phyloP scores from a whole-genome alignment of 306 rosid species.

The Castanea sativa region DNA sequence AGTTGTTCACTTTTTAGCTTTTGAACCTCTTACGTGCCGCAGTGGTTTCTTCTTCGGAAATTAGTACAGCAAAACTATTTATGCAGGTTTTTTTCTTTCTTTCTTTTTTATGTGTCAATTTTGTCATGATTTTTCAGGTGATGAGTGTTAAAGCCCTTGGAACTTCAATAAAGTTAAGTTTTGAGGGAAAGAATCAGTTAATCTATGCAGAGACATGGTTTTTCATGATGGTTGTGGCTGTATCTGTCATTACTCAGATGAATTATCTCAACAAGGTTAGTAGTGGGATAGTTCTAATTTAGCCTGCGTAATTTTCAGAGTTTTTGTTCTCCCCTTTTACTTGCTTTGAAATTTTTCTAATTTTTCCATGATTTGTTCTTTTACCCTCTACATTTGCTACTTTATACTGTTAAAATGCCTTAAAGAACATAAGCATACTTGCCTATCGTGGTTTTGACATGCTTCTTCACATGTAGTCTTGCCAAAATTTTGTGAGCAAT shows the following conservation, averaged over 20 bases:
- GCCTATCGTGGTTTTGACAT: not conserved
- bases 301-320: not conserved
- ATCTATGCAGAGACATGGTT: constrained; percentile 73
- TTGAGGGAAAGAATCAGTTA: constrained; percentile 85
- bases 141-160: constrained; percentile 98
- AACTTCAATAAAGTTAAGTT: constrained; percentile 78
- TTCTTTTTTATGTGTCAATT: not conserved
- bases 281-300: not conserved
- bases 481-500: not conserved
- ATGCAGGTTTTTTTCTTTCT: not conserved
- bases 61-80: not conserved
- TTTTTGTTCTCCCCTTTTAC: not conserved
- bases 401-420: not conserved
- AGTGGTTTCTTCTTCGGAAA: not conserved
- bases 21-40: not conserved
- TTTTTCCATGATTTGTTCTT: not conserved
- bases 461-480: not conserved
- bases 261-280: constrained; percentile 87
- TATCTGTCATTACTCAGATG: constrained; percentile 77
- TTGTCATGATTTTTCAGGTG: constrained; percentile 51
- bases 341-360: not conserved
- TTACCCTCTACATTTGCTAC: not conserved
- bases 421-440: not conserved
- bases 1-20: constrained; percentile 13
- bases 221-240: constrained; percentile 68